Evolutionary conservation across 2,329 filamentous ascomycete species (phyloP), one percentile per base, ranked within the genome.

Genomic region (Cladosporium oxysporum): DNA sequence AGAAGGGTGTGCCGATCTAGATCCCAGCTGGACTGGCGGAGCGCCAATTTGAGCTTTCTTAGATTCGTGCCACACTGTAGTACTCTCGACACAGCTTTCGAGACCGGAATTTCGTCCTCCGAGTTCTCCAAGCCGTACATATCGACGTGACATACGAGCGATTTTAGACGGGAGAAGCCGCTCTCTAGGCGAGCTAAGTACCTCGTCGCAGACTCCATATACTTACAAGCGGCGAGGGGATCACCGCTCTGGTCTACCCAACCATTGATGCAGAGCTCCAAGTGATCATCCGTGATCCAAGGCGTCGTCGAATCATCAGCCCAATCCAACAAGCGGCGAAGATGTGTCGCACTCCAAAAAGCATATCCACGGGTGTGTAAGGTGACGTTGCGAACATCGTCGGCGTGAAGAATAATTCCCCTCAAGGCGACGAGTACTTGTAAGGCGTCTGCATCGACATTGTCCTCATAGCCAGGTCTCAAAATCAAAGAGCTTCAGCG

Each of bases 1-100:
- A 55, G 52, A 55, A 55, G 52, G 52, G 52, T 55, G n/a, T 55
- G 52, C 52, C 33, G 10, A 28, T 55, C 26, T 6, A 11, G 52
- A 55, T 55, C 52, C 52, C 52, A 55, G 52, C 52, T 55, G n/a
- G 52, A 55, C 26, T 55, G 10, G 52, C 52, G 52, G 52, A 55
- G 52, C 26, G 52, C 52, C n/a, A 55, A 14, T 14, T 14, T 55
- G 26, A 55, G 52, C 28, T 55, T 55, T 28, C 33, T 55, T 28
- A 55, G 52, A 33, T 55, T 33, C 52, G 26, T 55, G 26, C 52
- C 52, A 14, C 52, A 55, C 52, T 14, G 10, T 55, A 55, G 1
- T 28, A 55, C n/a, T 14, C 52, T 55, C 52, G 52, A 55, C n/a
- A 55, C 52, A 14, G 52, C 52, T 55, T 7, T 55, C 28, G 52